These are phyloP conservation scores for Leishmania gerbilli DNA, from an alignment of 208 protist genomes.

Conservation along the genomic window DNA sequence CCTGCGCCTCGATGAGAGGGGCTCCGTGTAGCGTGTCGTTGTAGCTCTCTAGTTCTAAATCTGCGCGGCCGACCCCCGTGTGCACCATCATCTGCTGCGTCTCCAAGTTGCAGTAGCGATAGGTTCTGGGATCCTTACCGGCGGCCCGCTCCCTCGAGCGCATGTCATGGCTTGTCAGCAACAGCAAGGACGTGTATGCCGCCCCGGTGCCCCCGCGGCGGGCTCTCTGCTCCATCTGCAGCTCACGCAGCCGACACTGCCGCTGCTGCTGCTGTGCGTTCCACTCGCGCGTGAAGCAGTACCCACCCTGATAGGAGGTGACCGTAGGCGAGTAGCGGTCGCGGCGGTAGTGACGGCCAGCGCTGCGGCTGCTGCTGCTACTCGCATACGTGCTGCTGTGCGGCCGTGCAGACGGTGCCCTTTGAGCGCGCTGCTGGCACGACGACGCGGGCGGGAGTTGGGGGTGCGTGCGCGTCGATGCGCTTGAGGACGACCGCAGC, in stretches of 20 bases:
- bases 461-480: conserved; percentile 1
- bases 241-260: conserved; percentile 12
- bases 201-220: conserved; percentile 8
- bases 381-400: neutral
- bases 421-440: neutral
- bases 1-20: neutral
- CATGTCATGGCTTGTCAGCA: conserved; percentile 24
- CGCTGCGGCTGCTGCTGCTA: neutral
- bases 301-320: conserved; percentile 16
- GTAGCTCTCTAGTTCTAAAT: conserved; percentile 37
- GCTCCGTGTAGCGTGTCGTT: conserved; percentile 44
- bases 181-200: conserved; percentile 18
- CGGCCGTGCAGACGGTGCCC: neutral
- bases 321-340: conserved; percentile 6
- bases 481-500: neutral
- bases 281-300: conserved; percentile 22
- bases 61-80: neutral
- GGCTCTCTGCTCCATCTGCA: conserved; percentile 18
- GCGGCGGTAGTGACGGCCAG: conserved; percentile 1
- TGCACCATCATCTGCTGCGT: conserved; percentile 36
- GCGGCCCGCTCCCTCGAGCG: conserved; percentile 2
- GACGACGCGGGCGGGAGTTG: neutral
- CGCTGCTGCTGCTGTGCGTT: conserved; percentile 22
- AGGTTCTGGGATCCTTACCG: conserved; percentile 4
- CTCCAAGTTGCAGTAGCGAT: conserved; percentile 29